Conservation (phyloP, 208 protist species). For the Trypanosoma congolense region DNA sequence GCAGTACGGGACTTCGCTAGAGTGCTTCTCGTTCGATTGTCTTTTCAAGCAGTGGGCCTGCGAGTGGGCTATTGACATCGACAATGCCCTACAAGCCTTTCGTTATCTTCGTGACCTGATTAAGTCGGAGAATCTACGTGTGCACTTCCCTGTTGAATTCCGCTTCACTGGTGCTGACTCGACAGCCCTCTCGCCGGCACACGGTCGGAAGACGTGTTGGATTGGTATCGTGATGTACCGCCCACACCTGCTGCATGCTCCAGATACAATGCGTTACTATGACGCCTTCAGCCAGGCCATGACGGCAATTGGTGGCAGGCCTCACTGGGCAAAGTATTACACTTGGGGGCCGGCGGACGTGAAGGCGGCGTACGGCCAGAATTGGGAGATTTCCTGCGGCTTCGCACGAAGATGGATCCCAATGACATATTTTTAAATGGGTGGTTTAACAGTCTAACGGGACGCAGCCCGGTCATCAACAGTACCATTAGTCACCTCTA, state of each 20-base stretch:
- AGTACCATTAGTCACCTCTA: constrained; percentile 25
- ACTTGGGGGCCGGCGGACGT: constrained; percentile 41
- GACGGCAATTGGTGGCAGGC: constrained; percentile 55
- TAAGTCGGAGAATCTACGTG: constrained; percentile 32
- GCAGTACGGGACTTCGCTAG: constrained; percentile 44
- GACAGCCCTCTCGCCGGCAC: constrained; percentile 53
- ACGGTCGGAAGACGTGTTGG: constrained; percentile 66
- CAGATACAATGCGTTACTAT: constrained; percentile 59
- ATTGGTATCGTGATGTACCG: constrained; percentile 87
- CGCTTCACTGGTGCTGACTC: constrained; percentile 56
- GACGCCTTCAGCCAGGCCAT: constrained; percentile 54
- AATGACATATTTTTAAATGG: constrained; percentile 58
- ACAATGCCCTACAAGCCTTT: constrained; percentile 39
- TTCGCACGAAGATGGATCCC: constrained; percentile 53
- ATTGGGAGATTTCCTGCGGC: constrained; percentile 60
- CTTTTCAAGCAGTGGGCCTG: constrained; percentile 78
- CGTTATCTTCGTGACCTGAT: constrained; percentile 48
- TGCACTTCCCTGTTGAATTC: constrained; percentile 86
- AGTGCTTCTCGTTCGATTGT: constrained; percentile 80
- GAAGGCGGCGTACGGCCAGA: constrained; percentile 35
- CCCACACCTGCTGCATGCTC: constrained; percentile 38
- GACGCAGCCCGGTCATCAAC: constrained; percentile 17
- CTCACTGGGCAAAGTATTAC: constrained; percentile 85
- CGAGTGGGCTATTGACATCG: constrained; percentile 68
- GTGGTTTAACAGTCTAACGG: constrained; percentile 52